Evolutionary conservation across 805 yeast species (phyloP).

Genomic region (Lipomyces mesembrius): DNA sequence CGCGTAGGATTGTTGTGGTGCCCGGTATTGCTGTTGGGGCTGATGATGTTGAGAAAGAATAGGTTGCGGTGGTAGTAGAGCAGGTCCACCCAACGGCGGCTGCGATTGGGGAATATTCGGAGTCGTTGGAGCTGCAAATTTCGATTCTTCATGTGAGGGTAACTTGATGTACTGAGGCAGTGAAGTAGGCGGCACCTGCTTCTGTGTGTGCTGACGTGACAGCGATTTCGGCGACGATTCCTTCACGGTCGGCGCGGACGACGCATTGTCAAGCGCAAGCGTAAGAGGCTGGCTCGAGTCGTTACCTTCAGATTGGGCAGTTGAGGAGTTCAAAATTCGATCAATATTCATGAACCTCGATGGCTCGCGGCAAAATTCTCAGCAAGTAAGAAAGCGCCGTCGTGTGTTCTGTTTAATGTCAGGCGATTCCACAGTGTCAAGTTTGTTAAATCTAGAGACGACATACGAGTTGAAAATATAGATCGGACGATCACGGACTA

Average conservation of each 20-base stretch:
- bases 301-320: slow-evolving; percentile 1
- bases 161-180: neutral
- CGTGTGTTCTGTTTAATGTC: neutral
- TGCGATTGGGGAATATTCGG: neutral
- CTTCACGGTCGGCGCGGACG: neutral
- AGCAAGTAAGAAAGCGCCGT: neutral
- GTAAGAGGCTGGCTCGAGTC: neutral
- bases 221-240: neutral
- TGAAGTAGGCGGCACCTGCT: neutral
- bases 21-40: neutral
- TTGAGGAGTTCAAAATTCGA: slow-evolving; percentile 38
- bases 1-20: neutral
- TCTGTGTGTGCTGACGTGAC: neutral
- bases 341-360: slow-evolving; percentile 38
- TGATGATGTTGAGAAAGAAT: slow-evolving; percentile 4
- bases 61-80: neutral
- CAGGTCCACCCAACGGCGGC: neutral
- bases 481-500: neutral
- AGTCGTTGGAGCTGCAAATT: neutral
- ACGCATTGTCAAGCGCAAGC: neutral
- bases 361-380: neutral
- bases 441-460: neutral
- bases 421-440: slow-evolving; percentile 1
- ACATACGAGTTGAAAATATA: neutral
- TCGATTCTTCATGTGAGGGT: neutral